Evolutionary conservation across 495 filamentous ascomycete species (phyloP).

Genomic region (Tuber umbilicatum): DNA sequence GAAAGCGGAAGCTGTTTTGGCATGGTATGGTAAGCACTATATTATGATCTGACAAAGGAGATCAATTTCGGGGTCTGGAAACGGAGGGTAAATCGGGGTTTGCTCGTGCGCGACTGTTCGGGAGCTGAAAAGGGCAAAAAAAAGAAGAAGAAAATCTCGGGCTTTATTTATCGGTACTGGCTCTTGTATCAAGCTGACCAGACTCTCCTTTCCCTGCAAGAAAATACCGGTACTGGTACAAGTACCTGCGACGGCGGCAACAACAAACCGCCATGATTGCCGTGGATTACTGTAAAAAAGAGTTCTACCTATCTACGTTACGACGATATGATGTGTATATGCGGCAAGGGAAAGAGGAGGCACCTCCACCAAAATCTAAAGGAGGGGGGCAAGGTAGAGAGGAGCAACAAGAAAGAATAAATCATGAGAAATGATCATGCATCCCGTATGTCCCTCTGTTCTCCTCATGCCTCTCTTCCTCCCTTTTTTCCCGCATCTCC

Average conservation of each 20-base stretch:
- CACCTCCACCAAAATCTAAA: not conserved
- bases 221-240: not conserved
- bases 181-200: not conserved
- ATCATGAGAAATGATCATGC: constrained; percentile 34
- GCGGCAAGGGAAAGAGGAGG: not conserved
- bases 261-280: not conserved
- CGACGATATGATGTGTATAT: not conserved
- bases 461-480: constrained; percentile 43
- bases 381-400: not conserved
- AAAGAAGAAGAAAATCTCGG: not conserved
- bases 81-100: not conserved
- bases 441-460: constrained; percentile 22
- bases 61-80: not conserved
- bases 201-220: not conserved
- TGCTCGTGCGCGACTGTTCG: not conserved
- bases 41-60: not conserved
- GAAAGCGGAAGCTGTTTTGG: not conserved
- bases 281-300: not conserved
- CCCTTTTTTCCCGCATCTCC: constrained; percentile 46
- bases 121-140: not conserved
- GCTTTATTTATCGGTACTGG: not conserved
- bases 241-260: not conserved
- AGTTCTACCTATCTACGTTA: not conserved
- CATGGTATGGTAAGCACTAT: not conserved
- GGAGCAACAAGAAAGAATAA: not conserved